Evolutionary conservation across 352 stramenopile genomes (phyloP), one percentile per base, ranked within the genome.

Genomic region (Phytophthora idaei): DNA sequence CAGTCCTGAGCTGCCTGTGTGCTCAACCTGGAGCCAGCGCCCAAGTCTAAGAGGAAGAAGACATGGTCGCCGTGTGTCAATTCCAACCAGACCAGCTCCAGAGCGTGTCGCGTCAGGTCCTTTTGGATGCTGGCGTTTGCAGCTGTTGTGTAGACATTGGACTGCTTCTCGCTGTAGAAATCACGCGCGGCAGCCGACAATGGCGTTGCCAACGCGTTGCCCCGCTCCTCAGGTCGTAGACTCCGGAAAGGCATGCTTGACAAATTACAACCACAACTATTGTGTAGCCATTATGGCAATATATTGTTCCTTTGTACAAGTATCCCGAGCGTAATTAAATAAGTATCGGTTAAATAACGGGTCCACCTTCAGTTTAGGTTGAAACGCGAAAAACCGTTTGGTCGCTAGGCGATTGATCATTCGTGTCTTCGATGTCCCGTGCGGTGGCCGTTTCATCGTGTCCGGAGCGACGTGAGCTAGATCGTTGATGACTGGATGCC

Each of bases 81-180:
- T 14, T 70, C 55, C 28, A 79, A 48, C 7, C 51, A 46, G 45
- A 86, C 51, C 29, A 94, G 63, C 61, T 89, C 78, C 41, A 92
- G 78, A 7, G 86, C 81, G 44, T 92, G 84, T 21, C 66, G 58
- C 28, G 82, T 92, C 46, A 94, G 62, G 45, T 94, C 82, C 32
- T 67, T 76, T 62, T 94, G 86, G 56, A 94, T 94, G 34, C 49
- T 69, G 25, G 78, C 72, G 49, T 94, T 94, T 44, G 81, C 74
- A 10, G 69, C 64, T 37, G 86, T 89, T 49, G 85, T 92, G 75
- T 94, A 94, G n/a, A 56, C 68, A n/a, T 34, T 71, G 1, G 83
- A 89, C 67, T 92, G 82, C 36, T 69, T 72, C 2, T 77, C 61
- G 21, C 78, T 81, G 65, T 94, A 94, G 71, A 90, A 94, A 46